Percentiles rank a stretch among this genome's conserved stretches.
Evolutionary conservation across 139 green algal species (phyloP).

Genomic region (Picochlorum sp.): DNA sequence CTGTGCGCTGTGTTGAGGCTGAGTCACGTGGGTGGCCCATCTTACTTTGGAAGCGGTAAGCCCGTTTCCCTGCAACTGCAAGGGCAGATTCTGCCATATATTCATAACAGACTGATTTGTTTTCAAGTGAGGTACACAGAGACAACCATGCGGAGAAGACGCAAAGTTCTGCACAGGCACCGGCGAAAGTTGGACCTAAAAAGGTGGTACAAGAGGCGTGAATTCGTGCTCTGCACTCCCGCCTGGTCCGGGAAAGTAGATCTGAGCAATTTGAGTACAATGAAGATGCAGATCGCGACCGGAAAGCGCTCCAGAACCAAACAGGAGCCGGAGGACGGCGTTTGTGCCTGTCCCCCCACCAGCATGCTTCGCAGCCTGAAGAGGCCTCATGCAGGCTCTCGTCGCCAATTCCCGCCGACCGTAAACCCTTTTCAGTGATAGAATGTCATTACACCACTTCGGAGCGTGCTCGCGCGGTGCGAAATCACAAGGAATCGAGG

Average conservation of each 20-base stretch:
- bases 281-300: background rate
- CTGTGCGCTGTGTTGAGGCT: constrained; percentile 1
- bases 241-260: constrained; percentile 2
- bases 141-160: constrained; percentile 1
- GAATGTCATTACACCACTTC: constrained; percentile 1
- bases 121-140: constrained; percentile 4
- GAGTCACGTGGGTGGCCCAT: background rate
- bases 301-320: constrained; percentile 2
- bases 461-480: constrained; percentile 1
- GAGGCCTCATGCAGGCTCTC: constrained; percentile 3
- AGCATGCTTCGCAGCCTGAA: background rate
- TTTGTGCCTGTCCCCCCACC: constrained; percentile 1
- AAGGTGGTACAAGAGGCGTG: constrained; percentile 3
- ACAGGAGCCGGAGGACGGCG: background rate
- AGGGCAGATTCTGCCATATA: constrained; percentile 5
- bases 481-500: constrained; percentile 4
- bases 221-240: constrained; percentile 2
- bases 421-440: background rate
- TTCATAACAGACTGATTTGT: background rate
- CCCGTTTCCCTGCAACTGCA: constrained; percentile 1
- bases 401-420: constrained; percentile 1
- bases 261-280: background rate
- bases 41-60: constrained; percentile 6
- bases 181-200: constrained; percentile 5
- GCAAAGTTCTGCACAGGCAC: constrained; percentile 2